Base-by-base conservation (phyloP, 805 yeast genomes). In the Wickerhamomyces tratensis region DNA sequence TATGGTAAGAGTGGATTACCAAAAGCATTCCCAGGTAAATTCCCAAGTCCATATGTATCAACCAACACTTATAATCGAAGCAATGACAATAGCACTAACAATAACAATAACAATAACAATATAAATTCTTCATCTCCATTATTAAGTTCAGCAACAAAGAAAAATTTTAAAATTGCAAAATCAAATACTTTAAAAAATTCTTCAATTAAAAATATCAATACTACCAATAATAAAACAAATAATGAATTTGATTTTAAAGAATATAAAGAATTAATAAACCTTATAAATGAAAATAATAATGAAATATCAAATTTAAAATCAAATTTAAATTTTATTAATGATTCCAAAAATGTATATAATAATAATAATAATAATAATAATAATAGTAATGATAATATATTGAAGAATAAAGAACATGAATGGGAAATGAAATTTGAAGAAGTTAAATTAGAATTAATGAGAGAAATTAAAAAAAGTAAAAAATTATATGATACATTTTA, bases 401-500 rank as follows among this genome's bases (percentile, higher is more conserved):
- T 35, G 37, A 46, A 37, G 41, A 44, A 27, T 39, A 39, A 27
- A 44, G 43, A 26, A 29, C 31, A 29, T 11, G 31, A 29, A 9
- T 29, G 43, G 5, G 38, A 52, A 33, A 39, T 41, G 6, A 55
- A 61, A 37, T 62, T 63, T 41, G 39, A 46, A 7, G 45, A 52
- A 6, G 43, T 62, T 7, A 51, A 58, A 33, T 43, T 49, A 26
- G 69, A 64, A 39, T 53, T 64, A 35, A 54, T 59, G 6, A 40
- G 47, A 10, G 68, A 64, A 44, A 48, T 64, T 43, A 56, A 54
- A 42, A 61, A 62, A 37, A 54, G 62, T 6, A 60, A 63, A 41
- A 51, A 51, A 42, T 41, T 64, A 5, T 64, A 57, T 42, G 69
- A 65, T 42, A 59, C 65, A 11, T 64, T 58, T 39, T 60, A 56